Percentiles rank a stretch among this genome's conserved stretches.
Evolutionary conservation across 108 stramenopile species (phyloP).

Genomic region (Skeletonema grethae): DNA sequence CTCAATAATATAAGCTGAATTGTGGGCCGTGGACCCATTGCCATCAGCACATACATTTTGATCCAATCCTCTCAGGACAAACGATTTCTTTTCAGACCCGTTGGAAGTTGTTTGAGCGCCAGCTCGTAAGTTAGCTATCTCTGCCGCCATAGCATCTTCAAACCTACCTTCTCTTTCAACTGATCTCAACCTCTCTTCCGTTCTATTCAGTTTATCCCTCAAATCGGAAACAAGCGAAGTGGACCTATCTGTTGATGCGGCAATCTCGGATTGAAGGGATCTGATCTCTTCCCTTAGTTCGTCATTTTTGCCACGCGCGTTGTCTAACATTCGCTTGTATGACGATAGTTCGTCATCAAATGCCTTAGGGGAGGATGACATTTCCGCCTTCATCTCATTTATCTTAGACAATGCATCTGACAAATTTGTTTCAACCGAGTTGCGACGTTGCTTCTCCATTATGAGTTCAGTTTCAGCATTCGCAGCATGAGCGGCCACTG

Average conservation of each 20-base stretch:
- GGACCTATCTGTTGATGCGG: conserved; percentile 14
- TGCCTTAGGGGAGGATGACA: neutral
- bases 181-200: conserved; percentile 43
- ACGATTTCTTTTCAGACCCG: conserved; percentile 8
- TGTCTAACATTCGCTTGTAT: conserved; percentile 16
- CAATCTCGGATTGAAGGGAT: conserved; percentile 36
- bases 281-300: conserved; percentile 26
- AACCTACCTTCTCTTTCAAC: conserved; percentile 60
- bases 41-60: conserved; percentile 13
- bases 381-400: conserved; percentile 29
- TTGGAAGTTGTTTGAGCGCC: conserved; percentile 8
- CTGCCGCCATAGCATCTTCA: conserved; percentile 60
- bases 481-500: conserved; percentile 65
- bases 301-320: conserved; percentile 18
- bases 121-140: conserved; percentile 55
- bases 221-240: conserved; percentile 37
- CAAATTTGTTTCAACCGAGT: conserved; percentile 58
- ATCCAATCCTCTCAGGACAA: conserved; percentile 20
- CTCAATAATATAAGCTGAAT: conserved; percentile 34
- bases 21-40: conserved; percentile 20
- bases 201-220: conserved; percentile 30
- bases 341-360: conserved; percentile 1
- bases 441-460: conserved; percentile 68
- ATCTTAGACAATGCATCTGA: conserved; percentile 55
- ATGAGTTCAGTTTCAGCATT: conserved; percentile 72